Base-by-base conservation (phyloP, 2,329 filamentous ascomycete genomes). In the Trichophyton mentagrophytes region DNA sequence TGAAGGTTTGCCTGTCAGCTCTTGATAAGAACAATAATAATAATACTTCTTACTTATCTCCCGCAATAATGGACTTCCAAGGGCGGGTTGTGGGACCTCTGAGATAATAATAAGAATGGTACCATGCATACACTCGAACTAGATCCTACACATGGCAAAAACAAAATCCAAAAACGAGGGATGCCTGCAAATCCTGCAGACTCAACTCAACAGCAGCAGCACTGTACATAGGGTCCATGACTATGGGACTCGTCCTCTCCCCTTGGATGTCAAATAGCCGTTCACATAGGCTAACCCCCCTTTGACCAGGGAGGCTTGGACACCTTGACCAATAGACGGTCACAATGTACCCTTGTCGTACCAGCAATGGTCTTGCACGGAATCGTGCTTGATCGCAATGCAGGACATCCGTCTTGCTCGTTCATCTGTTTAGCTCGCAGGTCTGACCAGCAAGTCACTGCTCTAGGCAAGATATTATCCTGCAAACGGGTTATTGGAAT, bases 1-100 rank as follows among this genome's bases (percentile, higher is more conserved):
- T 36, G 51, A 55, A 55, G 51, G 51, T 38, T 55, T 27, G 27
- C 27, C 51, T 55, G 51, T 55, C 51, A 55, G 51, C 51, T 55
- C 30, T 36, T n/a, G 51, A 55, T 55, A 36, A 55, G 5, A 27
- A 17, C 1, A 30, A 22, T 22, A 22, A 22, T 33, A 36, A 2
- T 38, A 38, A 38, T 38, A 38, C 2, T 13, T 38, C 33, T 38
- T 38, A 38, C 33, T 38, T 38, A 38, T 55, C 38, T 55, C 51
- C 51, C 51, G 51, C 51, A 55, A 27, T 55, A 55, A 55, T 27
- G 51, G 51, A 27, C 51, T 17, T 22, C 51, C 51, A 55, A 55
- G 30, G 30, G 17, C 51, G 51, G 51, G 51, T 38, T 33, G 51
- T 55, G 51, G 51, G 51, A 55, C 51, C 9, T 36, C 9, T 33